Conservation (phyloP, 495 filamentous ascomycete species). For the Penicillium steckii region DNA sequence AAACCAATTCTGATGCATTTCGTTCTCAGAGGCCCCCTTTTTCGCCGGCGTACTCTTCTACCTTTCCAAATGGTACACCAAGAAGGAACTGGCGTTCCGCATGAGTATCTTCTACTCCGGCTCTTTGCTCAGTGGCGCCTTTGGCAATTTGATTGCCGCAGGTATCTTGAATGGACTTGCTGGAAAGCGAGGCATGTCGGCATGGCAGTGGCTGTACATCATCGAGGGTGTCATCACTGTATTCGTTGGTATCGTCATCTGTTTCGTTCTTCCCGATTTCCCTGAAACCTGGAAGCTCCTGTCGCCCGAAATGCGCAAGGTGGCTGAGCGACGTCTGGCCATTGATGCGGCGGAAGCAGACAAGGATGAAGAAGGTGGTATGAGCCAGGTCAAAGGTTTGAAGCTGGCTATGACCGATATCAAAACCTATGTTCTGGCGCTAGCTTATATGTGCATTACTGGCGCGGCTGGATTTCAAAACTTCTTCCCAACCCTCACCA, state of each 20-base stretch:
- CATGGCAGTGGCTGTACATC: conserved; percentile 56
- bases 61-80: conserved; percentile 61
- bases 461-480: conserved; percentile 55
- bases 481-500: conserved; percentile 52
- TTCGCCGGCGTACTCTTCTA: conserved; percentile 54
- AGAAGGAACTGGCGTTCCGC: conserved; percentile 54
- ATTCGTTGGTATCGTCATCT: conserved; percentile 38
- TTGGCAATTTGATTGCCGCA: conserved; percentile 62
- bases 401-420: conserved; percentile 52
- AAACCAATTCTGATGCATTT: background rate
- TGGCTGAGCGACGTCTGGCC: conserved; percentile 49
- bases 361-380: conserved; percentile 46
- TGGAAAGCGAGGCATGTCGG: conserved; percentile 37
- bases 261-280: conserved; percentile 48
- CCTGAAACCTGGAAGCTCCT: conserved; percentile 49
- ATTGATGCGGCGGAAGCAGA: conserved; percentile 50
- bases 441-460: conserved; percentile 52
- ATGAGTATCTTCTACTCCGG: conserved; percentile 68
- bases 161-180: conserved; percentile 46
- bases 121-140: conserved; percentile 61
- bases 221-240: conserved; percentile 46
- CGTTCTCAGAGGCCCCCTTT: conserved; percentile 46
- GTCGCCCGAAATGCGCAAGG: conserved; percentile 44
- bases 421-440: conserved; percentile 49
- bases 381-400: conserved; percentile 48